Evolutionary conservation across 1,284 basidiomycete species (phyloP).

Genomic region (Lentinus polychrous): DNA sequence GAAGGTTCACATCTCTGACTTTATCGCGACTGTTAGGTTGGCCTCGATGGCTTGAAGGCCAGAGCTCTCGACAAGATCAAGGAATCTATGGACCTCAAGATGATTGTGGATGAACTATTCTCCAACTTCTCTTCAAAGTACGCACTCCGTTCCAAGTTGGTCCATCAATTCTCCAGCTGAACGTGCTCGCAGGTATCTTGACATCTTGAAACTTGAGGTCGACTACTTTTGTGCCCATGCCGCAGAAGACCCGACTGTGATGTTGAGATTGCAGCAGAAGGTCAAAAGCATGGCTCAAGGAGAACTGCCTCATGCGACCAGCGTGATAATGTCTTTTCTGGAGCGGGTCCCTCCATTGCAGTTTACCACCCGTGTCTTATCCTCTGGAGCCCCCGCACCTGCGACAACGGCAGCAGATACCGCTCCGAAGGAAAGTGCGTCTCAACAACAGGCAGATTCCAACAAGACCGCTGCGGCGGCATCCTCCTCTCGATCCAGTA

Average conservation of each 20-base stretch:
- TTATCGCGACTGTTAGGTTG: constrained; percentile 5
- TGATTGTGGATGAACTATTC: constrained; percentile 11
- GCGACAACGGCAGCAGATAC: too few relatives aligned
- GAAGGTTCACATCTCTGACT: not conserved
- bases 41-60: constrained; percentile 7
- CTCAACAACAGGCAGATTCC: too few relatives aligned
- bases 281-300: not conserved
- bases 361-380: too few relatives aligned
- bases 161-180: not conserved
- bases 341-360: too few relatives aligned
- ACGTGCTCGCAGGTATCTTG: not conserved
- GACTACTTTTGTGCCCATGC: not conserved
- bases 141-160: not conserved
- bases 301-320: not conserved
- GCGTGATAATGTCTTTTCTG: constrained; percentile 1
- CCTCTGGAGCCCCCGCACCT: too few relatives aligned
- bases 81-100: not conserved
- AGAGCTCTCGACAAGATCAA: constrained; percentile 8
- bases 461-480: too few relatives aligned
- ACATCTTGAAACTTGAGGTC: too few relatives aligned
- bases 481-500: too few relatives aligned
- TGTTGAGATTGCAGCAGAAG: constrained; percentile 3
- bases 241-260: not conserved
- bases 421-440: too few relatives aligned
- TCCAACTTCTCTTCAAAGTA: constrained; percentile 14